A percentile compares a stretch with the other conserved stretches of the same genome.
phyloP scores from a whole-genome alignment of 192 early-diverging fungal species.

The Ambispora gerdemannii region DNA sequence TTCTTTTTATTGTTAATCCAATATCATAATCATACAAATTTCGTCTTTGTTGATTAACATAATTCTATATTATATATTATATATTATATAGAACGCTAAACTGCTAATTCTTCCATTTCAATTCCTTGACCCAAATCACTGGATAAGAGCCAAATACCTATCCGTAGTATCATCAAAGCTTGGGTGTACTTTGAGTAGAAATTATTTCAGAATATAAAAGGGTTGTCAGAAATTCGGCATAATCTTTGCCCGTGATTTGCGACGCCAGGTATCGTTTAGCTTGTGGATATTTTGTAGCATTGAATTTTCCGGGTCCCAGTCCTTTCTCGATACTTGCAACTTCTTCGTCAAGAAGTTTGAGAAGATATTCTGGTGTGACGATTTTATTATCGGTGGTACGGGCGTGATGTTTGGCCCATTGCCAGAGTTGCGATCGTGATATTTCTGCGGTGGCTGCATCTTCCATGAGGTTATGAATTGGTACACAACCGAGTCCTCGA shows the following conservation, averaged over 20 bases:
- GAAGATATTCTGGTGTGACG: slow-evolving; percentile 75
- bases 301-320: slow-evolving; percentile 59
- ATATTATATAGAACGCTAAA: too few relatives aligned
- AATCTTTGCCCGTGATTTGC: slow-evolving; percentile 80
- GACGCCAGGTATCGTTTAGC: slow-evolving; percentile 69
- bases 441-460: slow-evolving; percentile 98
- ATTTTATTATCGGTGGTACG: slow-evolving; percentile 77
- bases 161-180: slow-evolving; percentile 35
- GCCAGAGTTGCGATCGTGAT: slow-evolving; percentile 93
- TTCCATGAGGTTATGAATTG: slow-evolving; percentile 98
- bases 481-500: slow-evolving; percentile 90
- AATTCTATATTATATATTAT: too few relatives aligned
- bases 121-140: too few relatives aligned
- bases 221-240: slow-evolving; percentile 93
- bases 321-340: slow-evolving; percentile 65
- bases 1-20: too few relatives aligned
- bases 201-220: slow-evolving; percentile 90
- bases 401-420: slow-evolving; percentile 89
- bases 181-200: slow-evolving; percentile 34
- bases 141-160: too few relatives aligned
- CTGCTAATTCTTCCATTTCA: too few relatives aligned
- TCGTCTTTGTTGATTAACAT: too few relatives aligned
- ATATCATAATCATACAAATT: too few relatives aligned
- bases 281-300: slow-evolving; percentile 57
- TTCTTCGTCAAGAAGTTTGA: slow-evolving; percentile 87